Evolutionary conservation across 768 basidiomycete species (phyloP).

Genomic region (Mrakia frigida): DNA sequence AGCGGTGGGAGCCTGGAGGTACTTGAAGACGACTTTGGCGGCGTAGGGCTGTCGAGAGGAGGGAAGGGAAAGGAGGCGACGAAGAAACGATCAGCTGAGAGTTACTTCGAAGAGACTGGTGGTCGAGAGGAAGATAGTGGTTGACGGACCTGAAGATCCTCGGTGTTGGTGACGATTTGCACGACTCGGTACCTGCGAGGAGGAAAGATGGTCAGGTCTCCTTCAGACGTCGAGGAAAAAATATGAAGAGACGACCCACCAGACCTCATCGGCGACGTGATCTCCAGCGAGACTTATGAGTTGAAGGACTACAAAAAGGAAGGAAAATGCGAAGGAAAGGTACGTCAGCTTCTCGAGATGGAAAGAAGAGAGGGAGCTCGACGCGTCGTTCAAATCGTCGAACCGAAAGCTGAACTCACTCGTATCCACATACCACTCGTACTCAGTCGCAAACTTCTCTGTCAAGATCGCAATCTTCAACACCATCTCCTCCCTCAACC

Average conservation of each 20-base stretch:
- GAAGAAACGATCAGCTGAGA: neutral
- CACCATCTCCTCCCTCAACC: conserved; percentile 95
- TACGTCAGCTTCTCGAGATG: neutral
- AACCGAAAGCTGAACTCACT: conserved; percentile 38
- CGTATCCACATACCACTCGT: conserved; percentile 99
- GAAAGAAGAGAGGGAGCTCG: neutral
- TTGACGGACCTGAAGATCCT: conserved; percentile 56
- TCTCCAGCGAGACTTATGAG: conserved; percentile 95
- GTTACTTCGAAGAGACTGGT: neutral
- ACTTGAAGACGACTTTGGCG: conserved; percentile 82
- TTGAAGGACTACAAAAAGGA: conserved; percentile 55
- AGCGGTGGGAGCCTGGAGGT: conserved; percentile 73
- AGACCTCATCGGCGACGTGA: conserved; percentile 98
- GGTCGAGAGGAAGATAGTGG: neutral
- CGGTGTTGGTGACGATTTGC: conserved; percentile 97
- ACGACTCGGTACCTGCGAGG: conserved; percentile 70
- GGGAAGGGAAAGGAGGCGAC: neutral
- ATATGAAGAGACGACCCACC: conserved; percentile 47
- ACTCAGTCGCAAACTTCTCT: conserved; percentile 94
- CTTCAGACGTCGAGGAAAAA: neutral
- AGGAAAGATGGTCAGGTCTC: neutral
- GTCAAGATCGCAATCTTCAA: conserved; percentile 96
- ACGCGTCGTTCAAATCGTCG: neutral
- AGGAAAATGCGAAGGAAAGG: neutral
- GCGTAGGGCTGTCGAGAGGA: conserved; percentile 70